Evolutionary conservation across 305 asterid species (phyloP), one percentile per base, ranked within the genome.

Genomic region (Rubia tinctorum): DNA sequence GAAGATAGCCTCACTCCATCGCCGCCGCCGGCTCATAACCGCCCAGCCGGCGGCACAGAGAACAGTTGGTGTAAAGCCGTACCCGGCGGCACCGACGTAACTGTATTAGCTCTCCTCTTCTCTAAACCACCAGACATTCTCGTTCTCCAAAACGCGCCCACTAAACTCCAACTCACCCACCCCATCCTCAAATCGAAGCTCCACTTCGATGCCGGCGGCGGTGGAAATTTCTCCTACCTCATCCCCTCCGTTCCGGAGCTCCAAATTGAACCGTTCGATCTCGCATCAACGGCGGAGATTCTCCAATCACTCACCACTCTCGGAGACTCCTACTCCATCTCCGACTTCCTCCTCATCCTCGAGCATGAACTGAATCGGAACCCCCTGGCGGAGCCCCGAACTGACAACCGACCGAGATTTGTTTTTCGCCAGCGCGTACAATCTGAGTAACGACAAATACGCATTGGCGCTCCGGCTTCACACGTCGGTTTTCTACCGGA

Each of bases 31-130:
- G 67, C 73, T 23, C n/a, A 76, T 72, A 39, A 12, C 83, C 96
- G 98, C 10, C 82, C 76, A 18, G 82, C 75, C 0, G 91, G 96
- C 27, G 78, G 83, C 82, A 91, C 97, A 40, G 98, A 93, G 86
- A 82, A 63, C 77, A 93, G 94, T 80, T 93, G 96, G 98, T 93
- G 97, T 89, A 86, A 80, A 82, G 97, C 97, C n/a, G 95, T 86
- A 1, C 89, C 91, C 20, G 92, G 92, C 22, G 98, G 98, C 75
- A 93, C 98, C 30, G 96, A 97, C 62, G 83, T 83, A 39, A 93
- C 96, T 0, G 94, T 86, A 9, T 82, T 93, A 76, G 87, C 89
- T 66, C 82, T 91, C 81, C 89, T 87, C 74, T 76, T 91, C 66
- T 82, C 92, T 10, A 86, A 85, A 78, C 76, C 85, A 22, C 85